Base-by-base conservation (phyloP, 148 eudicot genomes). In the Diospyros kaki region DNA sequence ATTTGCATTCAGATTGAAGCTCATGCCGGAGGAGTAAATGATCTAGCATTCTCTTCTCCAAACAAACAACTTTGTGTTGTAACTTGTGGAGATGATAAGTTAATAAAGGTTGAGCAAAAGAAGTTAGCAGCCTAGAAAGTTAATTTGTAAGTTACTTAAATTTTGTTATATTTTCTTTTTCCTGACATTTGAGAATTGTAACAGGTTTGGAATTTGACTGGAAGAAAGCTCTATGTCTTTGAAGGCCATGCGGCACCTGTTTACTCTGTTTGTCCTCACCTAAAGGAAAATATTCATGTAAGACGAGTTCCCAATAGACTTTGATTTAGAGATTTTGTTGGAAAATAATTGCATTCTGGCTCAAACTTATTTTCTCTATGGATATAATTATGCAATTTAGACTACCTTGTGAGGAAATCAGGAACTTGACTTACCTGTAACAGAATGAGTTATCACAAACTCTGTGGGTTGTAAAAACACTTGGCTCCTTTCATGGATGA, bases 211-310 rank as follows among this genome's bases (percentile, higher is more conserved):
- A 93, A 87, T 81, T 41, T 91, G 65, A 64, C 84, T n/a, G 97
- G 97, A 17, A 77, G 85, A 76, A 87, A 82, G 71, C 75, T 89
- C 7, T 87, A 67, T 75, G 89, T 78, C 78, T 91, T 89, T 78
- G 97, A 91, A 78, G 97, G 93, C 38, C 97, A 91, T 77, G 93
- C 88, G 69, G 93, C 97, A 76, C 88, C 97, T 51, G 97, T 91
- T 46, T 91, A 84, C 73, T 91, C 97, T 46, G 69, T 91, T 54
- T 85, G 97, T 74, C 93, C 97, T 72, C 93, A 91, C 78, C 88
- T 86, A 76, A 91, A 91, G 84, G 97, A 91, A 77, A 88, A 71
- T 70, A 88, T 89, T 84, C 88, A 87, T 84, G 90, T 87, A 79
- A 55, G 59, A 5, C 12, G 12, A 55, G 12, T 55, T 28, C 28